Evolutionary conservation across 371 early-diverging fungal genomes (phyloP).

Genomic region (Dichotomocladium elegans): DNA sequence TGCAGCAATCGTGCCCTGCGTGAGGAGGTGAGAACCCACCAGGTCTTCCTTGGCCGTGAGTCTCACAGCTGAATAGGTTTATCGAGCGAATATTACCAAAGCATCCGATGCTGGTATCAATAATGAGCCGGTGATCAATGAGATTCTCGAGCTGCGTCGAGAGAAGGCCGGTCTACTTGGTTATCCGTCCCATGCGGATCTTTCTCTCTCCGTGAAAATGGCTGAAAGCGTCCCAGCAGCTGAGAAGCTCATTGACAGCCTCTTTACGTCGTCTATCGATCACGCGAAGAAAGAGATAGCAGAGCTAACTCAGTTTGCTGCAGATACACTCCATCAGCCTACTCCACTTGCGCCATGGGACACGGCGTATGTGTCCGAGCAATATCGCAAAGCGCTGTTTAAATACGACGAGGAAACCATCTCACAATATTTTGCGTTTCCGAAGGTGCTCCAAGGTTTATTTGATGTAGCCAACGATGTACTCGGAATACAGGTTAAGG

Average conservation of each 20-base stretch:
- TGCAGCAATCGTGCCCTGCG: conserved; percentile 56
- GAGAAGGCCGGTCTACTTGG: conserved; percentile 57
- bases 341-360: conserved; percentile 61
- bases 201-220: conserved; percentile 65
- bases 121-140: conserved; percentile 61
- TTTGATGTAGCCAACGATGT: conserved; percentile 57
- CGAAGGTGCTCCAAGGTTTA: conserved; percentile 55
- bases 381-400: conserved; percentile 55
- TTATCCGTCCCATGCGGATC: conserved; percentile 51
- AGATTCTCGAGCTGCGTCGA: conserved; percentile 45
- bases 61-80: conserved; percentile 43
- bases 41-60: too few relatives aligned
- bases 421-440: conserved; percentile 61
- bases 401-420: conserved; percentile 63
- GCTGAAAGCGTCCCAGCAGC: conserved; percentile 50
- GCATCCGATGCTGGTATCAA: conserved; percentile 51
- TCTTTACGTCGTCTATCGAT: conserved; percentile 46
- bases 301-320: conserved; percentile 48
- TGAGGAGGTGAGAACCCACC: conserved; percentile 35
- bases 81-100: conserved; percentile 51
- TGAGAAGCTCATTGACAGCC: conserved; percentile 38
- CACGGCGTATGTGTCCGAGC: conserved; percentile 50
- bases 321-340: conserved; percentile 24
- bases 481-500: conserved; percentile 55
- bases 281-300: conserved; percentile 48